Percentiles rank a stretch among this genome's conserved stretches.
Conservation (phyloP, 495 filamentous ascomycete species). For the Choiromyces venosus region DNA sequence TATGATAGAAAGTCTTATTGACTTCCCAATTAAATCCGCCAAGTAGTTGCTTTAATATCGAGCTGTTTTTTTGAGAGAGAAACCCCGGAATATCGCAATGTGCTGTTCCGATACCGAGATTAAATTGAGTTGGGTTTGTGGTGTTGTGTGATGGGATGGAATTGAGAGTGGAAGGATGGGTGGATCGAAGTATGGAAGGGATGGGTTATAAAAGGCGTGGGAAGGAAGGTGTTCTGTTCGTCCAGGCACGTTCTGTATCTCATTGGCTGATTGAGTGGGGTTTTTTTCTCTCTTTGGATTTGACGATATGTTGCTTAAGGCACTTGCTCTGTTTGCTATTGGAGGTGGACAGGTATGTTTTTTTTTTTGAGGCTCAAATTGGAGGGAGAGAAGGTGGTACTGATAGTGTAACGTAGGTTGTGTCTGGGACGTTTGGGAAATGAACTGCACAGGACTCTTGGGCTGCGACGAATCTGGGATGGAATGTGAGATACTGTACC, state of each 20-base stretch:
- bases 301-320: conserved; percentile 15
- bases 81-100: background rate
- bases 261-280: background rate
- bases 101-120: background rate
- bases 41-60: background rate
- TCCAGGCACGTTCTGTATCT: background rate
- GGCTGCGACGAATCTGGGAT: conserved; percentile 31
- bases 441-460: conserved; percentile 34
- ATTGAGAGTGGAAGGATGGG: background rate
- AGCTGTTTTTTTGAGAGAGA: background rate
- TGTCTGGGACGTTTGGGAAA: conserved; percentile 18
- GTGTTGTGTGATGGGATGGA: background rate
- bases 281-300: background rate
- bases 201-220: background rate
- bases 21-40: background rate
- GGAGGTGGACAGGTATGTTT: conserved; percentile 14
- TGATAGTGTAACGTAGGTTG: background rate
- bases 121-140: background rate
- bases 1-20: background rate
- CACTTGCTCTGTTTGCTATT: conserved; percentile 21
- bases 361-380: background rate
- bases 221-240: background rate
- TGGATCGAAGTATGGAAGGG: background rate
- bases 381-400: background rate
- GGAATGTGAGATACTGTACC: conserved; percentile 30